phyloP scores from a whole-genome alignment of 257 asterid species.

The Misopates orontium region DNA sequence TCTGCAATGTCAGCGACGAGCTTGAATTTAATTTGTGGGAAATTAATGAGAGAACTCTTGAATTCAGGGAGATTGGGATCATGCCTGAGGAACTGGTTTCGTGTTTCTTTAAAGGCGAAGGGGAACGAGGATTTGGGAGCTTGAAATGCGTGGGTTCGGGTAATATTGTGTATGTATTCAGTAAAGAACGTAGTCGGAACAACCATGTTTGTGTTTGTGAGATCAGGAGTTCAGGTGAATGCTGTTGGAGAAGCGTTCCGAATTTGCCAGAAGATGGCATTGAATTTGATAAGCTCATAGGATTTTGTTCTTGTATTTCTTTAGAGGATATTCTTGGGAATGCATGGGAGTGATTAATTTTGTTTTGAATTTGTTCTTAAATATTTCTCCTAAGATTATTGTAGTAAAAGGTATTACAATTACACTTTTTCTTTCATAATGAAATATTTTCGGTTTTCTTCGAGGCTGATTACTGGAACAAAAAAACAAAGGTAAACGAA shows the following conservation, averaged over 20 bases:
- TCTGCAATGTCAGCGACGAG: constrained; percentile 22
- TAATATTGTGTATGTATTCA: constrained; percentile 32
- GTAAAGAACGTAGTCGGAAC: constrained; percentile 21
- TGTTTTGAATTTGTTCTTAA: no score
- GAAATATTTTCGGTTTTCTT: no score
- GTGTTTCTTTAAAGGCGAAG: constrained; percentile 21
- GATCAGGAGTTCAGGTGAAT: constrained; percentile 25
- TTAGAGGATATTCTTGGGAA: constrained; percentile 23
- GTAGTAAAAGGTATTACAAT: no score
- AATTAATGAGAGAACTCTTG: constrained; percentile 41
- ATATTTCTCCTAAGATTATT: no score
- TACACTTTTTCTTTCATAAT: no score
- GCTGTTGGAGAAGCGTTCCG: constrained; percentile 37
- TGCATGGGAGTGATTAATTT: no score
- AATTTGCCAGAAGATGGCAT: constrained; percentile 28
- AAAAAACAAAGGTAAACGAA: no score
- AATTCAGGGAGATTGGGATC: constrained; percentile 33
- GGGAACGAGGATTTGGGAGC: constrained; percentile 8
- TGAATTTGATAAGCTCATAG: constrained; percentile 8
- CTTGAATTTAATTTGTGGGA: constrained; percentile 35
- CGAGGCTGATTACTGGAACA: no score
- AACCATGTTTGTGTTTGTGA: constrained; percentile 37
- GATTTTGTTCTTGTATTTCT: constrained; percentile 31
- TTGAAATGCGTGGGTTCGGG: constrained; percentile 37
- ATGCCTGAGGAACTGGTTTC: constrained; percentile 36